Evolutionary conservation across 2,329 filamentous ascomycete genomes (phyloP), one percentile per base, ranked within the genome.

Genomic region (Elsinoe australis): DNA sequence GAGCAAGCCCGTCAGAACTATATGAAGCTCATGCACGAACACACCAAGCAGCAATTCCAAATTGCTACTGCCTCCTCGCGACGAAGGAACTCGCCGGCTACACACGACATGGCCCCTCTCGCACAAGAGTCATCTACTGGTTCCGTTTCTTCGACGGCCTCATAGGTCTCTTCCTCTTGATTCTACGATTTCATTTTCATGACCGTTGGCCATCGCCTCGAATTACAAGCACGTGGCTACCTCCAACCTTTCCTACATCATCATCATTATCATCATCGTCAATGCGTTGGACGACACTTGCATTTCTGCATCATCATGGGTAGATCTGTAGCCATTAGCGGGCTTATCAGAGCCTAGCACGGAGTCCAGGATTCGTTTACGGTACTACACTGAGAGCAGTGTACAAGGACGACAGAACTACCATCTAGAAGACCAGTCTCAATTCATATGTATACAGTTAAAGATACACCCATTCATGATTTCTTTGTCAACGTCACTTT

Each of bases 1-100:
- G 60, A 61, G 7, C 49, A 56, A 24, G 63, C 70, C 39, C 69
- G 70, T 64, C 59, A 59, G 8, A 61, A 61, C 3, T 73, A 73
- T 50, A 64, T 69, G 52, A 39, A 31, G 26, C 62, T 72, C 45
- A 72, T 73, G 69, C 70, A 72, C 52, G 65, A 71, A 53, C 70
- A 73, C 61, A 73, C 71, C 53, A 71, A 69, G 59, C 64, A 65
- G 44, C 70, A 73, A 55, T 67, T 72, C 36, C 66, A 63, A 44
- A 67, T 63, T 36, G 70, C 70, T 1, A 68, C 68, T 38, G 63
- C 63, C 51, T 72, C 69, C 6, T 68, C 67, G 3, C 64, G 67
- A 24, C 61, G 70, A 58, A 64, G 69, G 10, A 65, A 61, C 1
- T 56, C 57, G 3, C 57, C 51, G 33, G 46, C 50, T n/a, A 49